Base-by-base conservation (phyloP, 306 rosid genomes). In the Lathyrus tuberosus region DNA sequence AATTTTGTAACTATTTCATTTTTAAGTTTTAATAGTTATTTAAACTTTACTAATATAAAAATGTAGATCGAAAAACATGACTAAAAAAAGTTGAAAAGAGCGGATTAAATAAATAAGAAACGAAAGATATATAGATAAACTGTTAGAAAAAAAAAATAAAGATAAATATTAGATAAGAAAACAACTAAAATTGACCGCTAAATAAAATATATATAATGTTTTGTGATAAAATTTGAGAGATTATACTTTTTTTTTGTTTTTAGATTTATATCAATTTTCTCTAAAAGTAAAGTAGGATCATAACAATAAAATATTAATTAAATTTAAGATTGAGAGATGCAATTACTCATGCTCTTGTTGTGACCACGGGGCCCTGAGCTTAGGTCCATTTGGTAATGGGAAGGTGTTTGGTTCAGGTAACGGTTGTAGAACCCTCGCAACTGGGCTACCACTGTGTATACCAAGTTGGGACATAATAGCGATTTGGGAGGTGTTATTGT, bases 301-400 rank as follows among this genome's bases (percentile, higher is more conserved):
- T 14, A 2, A 3, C 0, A 35, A 69, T n/a, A 24, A 6, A 70
- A 56, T 5, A 6, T n/a, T 1, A 74, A 64, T 17, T 28, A 64
- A 15, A 64, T 40, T 16, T 6, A 58, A 12, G 54, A 10, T 20
- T 35, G 37, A 60, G 22, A 18, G 64, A 26, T 26, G 38, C 69
- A 38, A 49, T 56, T 56, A 76, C 70, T 76, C 75, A 37, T 76
- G 70, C 8, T 76, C 64, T 47, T 10, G 9, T 0, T 33, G 75
- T 38, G 47, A 59, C 80, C 69, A 67, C 8, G 61, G 30, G 9
- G 37, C 56, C 24, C 5, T 38, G 14, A 37, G 44, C 8, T 11
- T 35, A 22, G 20, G 0, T 22, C 35, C 74, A 15, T 11, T 18
- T 15, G 69, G 12, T 40, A 54, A 37, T 2, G 44, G 1, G 5